Evolutionary conservation across 106 monocot genomes (phyloP), one percentile per base, ranked within the genome.

Genomic region (Cymbidium sinense): DNA sequence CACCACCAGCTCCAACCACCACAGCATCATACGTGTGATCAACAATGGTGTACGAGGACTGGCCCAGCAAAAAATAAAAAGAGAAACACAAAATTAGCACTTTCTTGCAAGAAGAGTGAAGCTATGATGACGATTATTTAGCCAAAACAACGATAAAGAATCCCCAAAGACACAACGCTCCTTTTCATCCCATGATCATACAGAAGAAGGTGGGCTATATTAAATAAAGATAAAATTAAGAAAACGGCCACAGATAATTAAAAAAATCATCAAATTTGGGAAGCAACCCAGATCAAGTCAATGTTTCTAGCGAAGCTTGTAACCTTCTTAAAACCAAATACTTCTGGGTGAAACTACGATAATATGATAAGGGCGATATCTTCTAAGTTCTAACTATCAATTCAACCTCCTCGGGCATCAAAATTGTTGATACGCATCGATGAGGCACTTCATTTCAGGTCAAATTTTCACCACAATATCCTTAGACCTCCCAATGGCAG

Each of bases 11-110:
- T 70, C 89, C 92, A n/a, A 92, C 87, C n/a, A 92, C 92, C 11
- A 92, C 89, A 34, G 89, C 92, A 83, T 92, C 92, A 75, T 92
- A 92, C 21, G 86, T 85, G 77, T 92, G 92, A 81, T 92, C 89
- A 30, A 92, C 92, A 51, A 92, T 64, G 7, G 89, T 92, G 73
- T 92, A 92, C 2, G 87, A 87, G 47, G 86, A 87, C 64, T 80
- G 58, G 6, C 4, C 64, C 70, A 77, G 27, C 75, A 43, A 39
- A 62, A 77, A 29, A 62, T 5, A 37, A 39, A 65, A 54, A 50
- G 31, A n/a, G 30, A 67, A 34, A 13, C 9, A 71, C 27, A 52
- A 21, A 44, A 78, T 77, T 39, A 77, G 36, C 34, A 21, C 9
- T 30, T 72, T 76, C 67, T 67, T 29, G 11, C 25, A 41, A 64